A percentile compares a stretch with the other conserved stretches of the same genome.
These are phyloP conservation scores for Massariosphaeria phaeospora DNA, from an alignment of 495 filamentous ascomycete species.

Conservation along the genomic window DNA sequence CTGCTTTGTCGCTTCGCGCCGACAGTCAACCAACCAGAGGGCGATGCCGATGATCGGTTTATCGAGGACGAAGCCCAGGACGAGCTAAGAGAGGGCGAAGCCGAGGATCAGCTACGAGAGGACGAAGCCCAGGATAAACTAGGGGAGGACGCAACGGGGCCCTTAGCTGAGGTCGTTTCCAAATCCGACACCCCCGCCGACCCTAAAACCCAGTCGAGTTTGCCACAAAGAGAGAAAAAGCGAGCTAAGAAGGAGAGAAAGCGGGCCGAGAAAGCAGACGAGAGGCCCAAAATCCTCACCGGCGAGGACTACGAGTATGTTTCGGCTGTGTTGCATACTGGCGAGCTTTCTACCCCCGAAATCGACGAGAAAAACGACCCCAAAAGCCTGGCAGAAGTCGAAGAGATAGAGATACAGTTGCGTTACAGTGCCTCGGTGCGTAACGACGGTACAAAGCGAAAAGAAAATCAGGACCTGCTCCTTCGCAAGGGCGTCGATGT, in stretches of 20 bases:
- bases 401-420: slow-evolving; percentile 21
- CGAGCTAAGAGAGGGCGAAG: no score
- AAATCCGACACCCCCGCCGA: background rate
- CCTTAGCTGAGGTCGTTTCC: no score
- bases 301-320: slow-evolving; percentile 9
- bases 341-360: background rate
- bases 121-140: no score
- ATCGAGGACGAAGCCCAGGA: no score
- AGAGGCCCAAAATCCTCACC: slow-evolving; percentile 11
- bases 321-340: slow-evolving; percentile 12
- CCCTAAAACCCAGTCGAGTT: background rate
- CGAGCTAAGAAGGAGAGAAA: slow-evolving; percentile 14
- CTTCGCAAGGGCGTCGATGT: background rate
- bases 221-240: slow-evolving; percentile 4
- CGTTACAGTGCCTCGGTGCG: slow-evolving; percentile 19
- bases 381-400: slow-evolving; percentile 15
- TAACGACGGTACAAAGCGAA: slow-evolving; percentile 1
- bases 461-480: background rate
- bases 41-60: no score
- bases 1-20: no score
- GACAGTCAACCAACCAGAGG: no score
- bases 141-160: no score
- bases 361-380: background rate
- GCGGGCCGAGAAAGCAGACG: background rate
- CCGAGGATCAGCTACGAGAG: no score